Conservation (phyloP, 768 basidiomycete genomes). For the Daedaleopsis nitida region DNA sequence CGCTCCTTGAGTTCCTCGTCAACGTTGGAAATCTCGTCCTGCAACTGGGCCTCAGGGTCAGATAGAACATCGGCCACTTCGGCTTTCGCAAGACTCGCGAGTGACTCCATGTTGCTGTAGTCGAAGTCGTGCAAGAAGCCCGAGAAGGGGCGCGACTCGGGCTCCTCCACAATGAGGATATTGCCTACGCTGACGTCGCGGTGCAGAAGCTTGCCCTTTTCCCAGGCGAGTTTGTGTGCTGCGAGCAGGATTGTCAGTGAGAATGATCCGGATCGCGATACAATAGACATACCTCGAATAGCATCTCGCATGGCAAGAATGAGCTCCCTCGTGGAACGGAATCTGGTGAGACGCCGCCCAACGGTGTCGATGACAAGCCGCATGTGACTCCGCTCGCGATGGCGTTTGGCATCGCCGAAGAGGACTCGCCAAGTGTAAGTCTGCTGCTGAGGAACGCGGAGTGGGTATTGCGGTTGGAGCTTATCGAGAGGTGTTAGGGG, state of each 20-base stretch:
- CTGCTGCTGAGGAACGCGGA: conserved; percentile 3
- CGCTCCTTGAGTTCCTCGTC: too few species aligned
- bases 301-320: conserved; percentile 7
- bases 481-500: background rate
- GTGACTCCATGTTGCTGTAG: conserved; percentile 8
- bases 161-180: conserved; percentile 2
- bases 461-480: background rate
- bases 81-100: too few species aligned
- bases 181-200: background rate
- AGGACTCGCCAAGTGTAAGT: conserved; percentile 3
- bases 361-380: conserved; percentile 11
- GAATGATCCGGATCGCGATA: background rate
- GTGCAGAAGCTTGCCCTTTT: background rate
- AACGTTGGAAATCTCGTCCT: too few species aligned
- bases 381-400: conserved; percentile 17
- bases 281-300: background rate
- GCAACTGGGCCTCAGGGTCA: too few species aligned
- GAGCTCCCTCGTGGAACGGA: conserved; percentile 10
- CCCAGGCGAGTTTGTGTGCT: background rate
- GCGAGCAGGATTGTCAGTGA: too few species aligned
- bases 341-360: conserved; percentile 9
- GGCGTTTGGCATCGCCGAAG: background rate
- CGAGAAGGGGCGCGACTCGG: background rate
- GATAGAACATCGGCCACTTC: too few species aligned
- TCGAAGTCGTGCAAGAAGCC: conserved; percentile 21